Conservation (phyloP, 2,329 filamentous ascomycete genomes). For the Pseudogymnoascus sp. region DNA sequence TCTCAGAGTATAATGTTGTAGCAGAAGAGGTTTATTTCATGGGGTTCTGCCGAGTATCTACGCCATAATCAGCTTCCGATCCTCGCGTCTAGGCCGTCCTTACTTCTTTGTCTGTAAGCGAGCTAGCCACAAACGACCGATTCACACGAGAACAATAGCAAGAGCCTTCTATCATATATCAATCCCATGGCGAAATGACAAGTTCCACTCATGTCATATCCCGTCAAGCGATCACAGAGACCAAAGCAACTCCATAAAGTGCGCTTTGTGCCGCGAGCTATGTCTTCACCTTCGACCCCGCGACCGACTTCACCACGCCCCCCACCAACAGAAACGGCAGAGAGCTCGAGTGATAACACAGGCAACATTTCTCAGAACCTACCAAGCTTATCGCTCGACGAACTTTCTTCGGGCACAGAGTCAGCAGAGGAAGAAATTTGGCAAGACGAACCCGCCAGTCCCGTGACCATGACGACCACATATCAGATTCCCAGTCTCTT, state of each 20-base stretch:
- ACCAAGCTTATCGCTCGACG: not conserved
- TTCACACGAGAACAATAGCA: conserved; percentile 11
- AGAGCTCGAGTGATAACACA: not conserved
- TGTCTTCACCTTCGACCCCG: conserved; percentile 10
- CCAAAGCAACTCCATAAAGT: conserved; percentile 19
- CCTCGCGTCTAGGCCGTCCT: not conserved
- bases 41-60: not conserved
- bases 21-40: not conserved
- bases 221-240: conserved; percentile 24
- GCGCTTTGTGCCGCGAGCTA: conserved; percentile 23
- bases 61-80: not conserved
- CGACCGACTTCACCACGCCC: not conserved
- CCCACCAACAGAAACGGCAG: not conserved
- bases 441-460: conserved; percentile 3
- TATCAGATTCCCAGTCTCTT: conserved; percentile 46
- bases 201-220: conserved; percentile 24
- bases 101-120: not conserved
- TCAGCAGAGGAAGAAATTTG: conserved; percentile 8
- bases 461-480: conserved; percentile 5
- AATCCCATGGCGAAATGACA: conserved; percentile 11
- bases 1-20: not conserved
- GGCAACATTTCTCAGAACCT: not conserved
- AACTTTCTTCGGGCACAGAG: not conserved
- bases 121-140: conserved; percentile 1
- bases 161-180: not conserved